Base-by-base conservation (phyloP, 1,284 basidiomycete species). In the Termitomyces sp. region DNA sequence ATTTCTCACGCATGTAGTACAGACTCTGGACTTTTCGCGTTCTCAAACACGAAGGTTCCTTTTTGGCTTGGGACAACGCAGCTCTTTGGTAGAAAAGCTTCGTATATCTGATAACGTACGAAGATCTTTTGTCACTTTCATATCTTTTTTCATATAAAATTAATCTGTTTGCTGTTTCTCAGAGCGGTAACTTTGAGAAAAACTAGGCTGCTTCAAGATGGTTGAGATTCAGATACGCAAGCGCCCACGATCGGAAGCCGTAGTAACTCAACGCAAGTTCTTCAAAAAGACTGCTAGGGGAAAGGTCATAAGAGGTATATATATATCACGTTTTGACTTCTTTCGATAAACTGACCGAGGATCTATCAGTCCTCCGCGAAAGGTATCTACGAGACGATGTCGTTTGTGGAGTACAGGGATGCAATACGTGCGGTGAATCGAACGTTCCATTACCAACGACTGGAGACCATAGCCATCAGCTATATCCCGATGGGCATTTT, bases 231-330 rank as follows among this genome's bases (percentile, higher is more conserved):
- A 85, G 0, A 90, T 94, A 46, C 74, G 86, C 35, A 94, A 92
- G 64, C 75, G 92, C 52, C 78, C 86, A 10, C 71, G 78, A 21
- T 76, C 80, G 14, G 92, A 94, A 66, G 82, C 86, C 0, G 80
- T 84, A 1, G 67, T 91, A 3, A 88, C 90, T 0, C 90, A 92
- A 62, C 84, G 87, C 57, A 94, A 92, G 67, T 96, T 93, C 68
- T 88, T 93, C 75, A 93, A 91, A 70, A 99, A 99, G 73, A 98
- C 97, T 0, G 91, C 91, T 0, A 74, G 84, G 55, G 96, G 97
- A 21, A 97, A 96, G 67, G 93, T 99, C 28, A 83, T 94, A 64
- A 96, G 94, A 77, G 87, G 92, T 91, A 34, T 28, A 48, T 8
- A 11, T 91, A 34, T 28, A 48, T 8, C 10, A 10, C 26, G 13